Evolutionary conservation across 2,329 filamentous ascomycete species (phyloP).

Genomic region (Colletotrichum filicis): DNA sequence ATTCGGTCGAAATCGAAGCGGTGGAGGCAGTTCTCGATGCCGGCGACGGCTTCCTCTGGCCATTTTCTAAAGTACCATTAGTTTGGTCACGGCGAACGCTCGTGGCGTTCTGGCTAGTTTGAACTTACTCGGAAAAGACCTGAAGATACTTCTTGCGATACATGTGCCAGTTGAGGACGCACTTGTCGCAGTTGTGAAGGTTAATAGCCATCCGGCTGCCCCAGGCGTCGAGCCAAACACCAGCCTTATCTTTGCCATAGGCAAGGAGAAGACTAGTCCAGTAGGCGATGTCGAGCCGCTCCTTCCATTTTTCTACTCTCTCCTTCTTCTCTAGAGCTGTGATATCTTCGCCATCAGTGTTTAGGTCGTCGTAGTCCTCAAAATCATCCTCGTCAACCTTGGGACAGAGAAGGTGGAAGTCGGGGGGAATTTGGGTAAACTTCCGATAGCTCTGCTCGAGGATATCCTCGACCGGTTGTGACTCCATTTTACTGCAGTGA

Average conservation of each 20-base stretch:
- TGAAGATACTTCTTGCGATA: conserved; percentile 72
- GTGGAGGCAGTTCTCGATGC: conserved; percentile 68
- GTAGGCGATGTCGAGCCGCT: conserved; percentile 71
- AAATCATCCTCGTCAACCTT: conserved; percentile 70
- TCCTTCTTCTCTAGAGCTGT: conserved; percentile 61
- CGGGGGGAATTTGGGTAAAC: conserved; percentile 54
- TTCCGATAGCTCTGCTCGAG: conserved; percentile 56
- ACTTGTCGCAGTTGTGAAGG: conserved; percentile 74
- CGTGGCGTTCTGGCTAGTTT: neutral
- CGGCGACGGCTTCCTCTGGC: conserved; percentile 61
- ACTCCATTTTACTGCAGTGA: conserved; percentile 47
- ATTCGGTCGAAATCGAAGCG: conserved; percentile 71
- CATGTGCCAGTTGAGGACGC: conserved; percentile 80
- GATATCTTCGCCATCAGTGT: conserved; percentile 49
- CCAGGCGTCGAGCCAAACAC: conserved; percentile 70
- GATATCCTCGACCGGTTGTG: conserved; percentile 49
- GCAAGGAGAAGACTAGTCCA: conserved; percentile 77
- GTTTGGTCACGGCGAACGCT: neutral
- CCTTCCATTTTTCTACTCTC: conserved; percentile 64
- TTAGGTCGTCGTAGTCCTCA: conserved; percentile 71
- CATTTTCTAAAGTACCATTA: conserved; percentile 49
- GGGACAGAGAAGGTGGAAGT: conserved; percentile 76
- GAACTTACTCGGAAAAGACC: conserved; percentile 67
- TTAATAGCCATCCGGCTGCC: conserved; percentile 65
- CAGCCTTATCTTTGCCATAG: conserved; percentile 69